Evolutionary conservation across 495 filamentous ascomycete species (phyloP).

Genomic region (Penicillium coffeae): DNA sequence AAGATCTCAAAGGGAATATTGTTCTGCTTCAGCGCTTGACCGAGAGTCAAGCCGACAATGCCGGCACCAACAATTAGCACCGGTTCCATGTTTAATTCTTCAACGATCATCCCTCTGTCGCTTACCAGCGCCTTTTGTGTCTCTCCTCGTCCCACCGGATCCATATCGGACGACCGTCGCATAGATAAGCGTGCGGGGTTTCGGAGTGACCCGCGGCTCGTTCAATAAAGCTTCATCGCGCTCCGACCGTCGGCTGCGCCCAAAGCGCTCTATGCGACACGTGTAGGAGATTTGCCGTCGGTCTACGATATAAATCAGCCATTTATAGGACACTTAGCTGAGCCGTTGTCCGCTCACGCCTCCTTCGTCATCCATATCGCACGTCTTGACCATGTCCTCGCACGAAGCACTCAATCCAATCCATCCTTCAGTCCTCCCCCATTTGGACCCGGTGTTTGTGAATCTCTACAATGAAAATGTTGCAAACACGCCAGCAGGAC

Average conservation of each 20-base stretch:
- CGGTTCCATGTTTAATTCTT: slow-evolving; percentile 11
- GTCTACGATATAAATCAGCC: too few relatives aligned
- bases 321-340: too few relatives aligned
- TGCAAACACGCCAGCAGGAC: slow-evolving; percentile 24
- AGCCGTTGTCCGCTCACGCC: not conserved
- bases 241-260: too few relatives aligned
- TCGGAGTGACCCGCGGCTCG: too few relatives aligned
- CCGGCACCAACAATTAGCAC: slow-evolving; percentile 57
- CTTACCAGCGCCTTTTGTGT: slow-evolving; percentile 11
- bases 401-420: slow-evolving; percentile 33
- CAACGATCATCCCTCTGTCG: not conserved
- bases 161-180: slow-evolving; percentile 22
- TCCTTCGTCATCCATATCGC: not conserved
- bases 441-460: slow-evolving; percentile 27
- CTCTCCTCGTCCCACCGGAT: not conserved
- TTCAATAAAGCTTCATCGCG: too few relatives aligned
- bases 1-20: slow-evolving; percentile 48
- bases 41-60: slow-evolving; percentile 53
- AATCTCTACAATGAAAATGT: slow-evolving; percentile 29
- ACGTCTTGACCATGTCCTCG: slow-evolving; percentile 8
- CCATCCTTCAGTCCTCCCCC: slow-evolving; percentile 23
- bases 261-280: too few relatives aligned
- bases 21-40: slow-evolving; percentile 47
- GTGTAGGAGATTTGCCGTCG: too few relatives aligned
- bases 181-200: slow-evolving; percentile 27